A percentile compares a stretch with the other conserved stretches of the same genome.
Conservation (phyloP, 805 yeast species). For the Kuraishia floccosa region DNA sequence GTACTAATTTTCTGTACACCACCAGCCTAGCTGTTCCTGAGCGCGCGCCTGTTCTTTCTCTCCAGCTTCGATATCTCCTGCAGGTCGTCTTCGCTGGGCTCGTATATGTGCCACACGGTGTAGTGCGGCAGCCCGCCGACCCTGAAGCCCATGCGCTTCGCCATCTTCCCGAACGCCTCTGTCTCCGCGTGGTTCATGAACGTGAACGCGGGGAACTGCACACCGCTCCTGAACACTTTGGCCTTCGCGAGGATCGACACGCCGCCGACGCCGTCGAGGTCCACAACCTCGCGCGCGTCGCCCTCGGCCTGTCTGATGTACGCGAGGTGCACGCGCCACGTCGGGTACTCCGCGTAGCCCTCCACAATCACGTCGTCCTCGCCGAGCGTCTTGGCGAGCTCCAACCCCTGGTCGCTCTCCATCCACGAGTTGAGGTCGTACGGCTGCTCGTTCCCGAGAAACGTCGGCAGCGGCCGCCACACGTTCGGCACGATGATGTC, state of each 20-base stretch:
- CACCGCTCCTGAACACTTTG: conserved; percentile 62
- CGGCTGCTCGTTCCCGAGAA: conserved; percentile 84
- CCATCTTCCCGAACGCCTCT: conserved; percentile 79
- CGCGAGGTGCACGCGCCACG: conserved; percentile 77
- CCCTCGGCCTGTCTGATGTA: conserved; percentile 56
- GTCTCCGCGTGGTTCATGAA: conserved; percentile 82
- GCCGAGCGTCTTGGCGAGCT: conserved; percentile 48
- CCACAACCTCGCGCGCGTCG: conserved; percentile 49
- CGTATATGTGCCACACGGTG: conserved; percentile 84
- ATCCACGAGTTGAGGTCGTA: conserved; percentile 96
- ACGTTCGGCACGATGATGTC: conserved; percentile 83
- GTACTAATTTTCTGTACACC: not conserved
- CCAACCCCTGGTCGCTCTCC: conserved; percentile 70
- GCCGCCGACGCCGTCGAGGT: conserved; percentile 81
- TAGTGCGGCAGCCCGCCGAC: conserved; percentile 89
- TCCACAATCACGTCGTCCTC: conserved; percentile 86
- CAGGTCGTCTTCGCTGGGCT: conserved; percentile 79
- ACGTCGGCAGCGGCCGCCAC: conserved; percentile 94
- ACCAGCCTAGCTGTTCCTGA: not conserved
- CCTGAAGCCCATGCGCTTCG: conserved; percentile 63
- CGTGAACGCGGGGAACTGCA: conserved; percentile 78
- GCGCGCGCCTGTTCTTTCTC: conserved; percentile 37
- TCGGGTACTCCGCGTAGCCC: conserved; percentile 80
- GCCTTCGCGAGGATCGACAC: conserved; percentile 74
- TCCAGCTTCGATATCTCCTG: conserved; percentile 59